Conservation (phyloP, 495 filamentous ascomycete species). For the Jackrogersella minutella region DNA sequence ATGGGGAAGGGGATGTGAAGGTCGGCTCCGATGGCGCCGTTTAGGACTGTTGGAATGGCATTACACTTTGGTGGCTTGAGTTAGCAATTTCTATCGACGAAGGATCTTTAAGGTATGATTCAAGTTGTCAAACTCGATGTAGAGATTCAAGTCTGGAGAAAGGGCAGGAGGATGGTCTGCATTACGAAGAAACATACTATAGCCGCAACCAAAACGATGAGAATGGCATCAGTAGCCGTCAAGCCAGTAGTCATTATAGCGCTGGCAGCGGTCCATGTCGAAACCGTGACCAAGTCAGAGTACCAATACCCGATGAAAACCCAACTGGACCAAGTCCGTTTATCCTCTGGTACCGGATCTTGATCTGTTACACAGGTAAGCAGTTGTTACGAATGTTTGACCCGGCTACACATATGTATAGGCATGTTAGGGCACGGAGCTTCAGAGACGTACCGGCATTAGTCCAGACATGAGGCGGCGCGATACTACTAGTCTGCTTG, state of each 20-base stretch:
- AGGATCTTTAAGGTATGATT: not conserved
- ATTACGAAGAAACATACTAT: constrained; percentile 27
- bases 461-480: constrained; percentile 44
- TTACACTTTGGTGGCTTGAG: constrained; percentile 29
- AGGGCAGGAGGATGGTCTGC: not conserved
- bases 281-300: constrained; percentile 46
- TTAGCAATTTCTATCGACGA: not conserved
- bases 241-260: constrained; percentile 43
- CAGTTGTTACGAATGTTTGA: not conserved
- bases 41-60: constrained; percentile 66
- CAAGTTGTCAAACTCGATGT: not conserved
- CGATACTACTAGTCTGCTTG: constrained; percentile 46
- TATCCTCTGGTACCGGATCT: constrained; percentile 43
- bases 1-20: constrained; percentile 74
- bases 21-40: constrained; percentile 66
- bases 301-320: constrained; percentile 47
- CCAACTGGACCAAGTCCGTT: constrained; percentile 43
- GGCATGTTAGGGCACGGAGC: too few species aligned
- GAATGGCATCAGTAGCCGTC: constrained; percentile 38
- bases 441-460: constrained; percentile 39
- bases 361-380: constrained; percentile 36
- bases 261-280: constrained; percentile 40
- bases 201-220: constrained; percentile 40
- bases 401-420: not conserved
- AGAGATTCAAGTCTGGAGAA: not conserved